Percentiles rank a stretch among this genome's conserved stretches.
These are phyloP conservation scores for Cyclotella choctawhatcheeana DNA, from an alignment of 108 stramenopile species.

Conservation along the genomic window DNA sequence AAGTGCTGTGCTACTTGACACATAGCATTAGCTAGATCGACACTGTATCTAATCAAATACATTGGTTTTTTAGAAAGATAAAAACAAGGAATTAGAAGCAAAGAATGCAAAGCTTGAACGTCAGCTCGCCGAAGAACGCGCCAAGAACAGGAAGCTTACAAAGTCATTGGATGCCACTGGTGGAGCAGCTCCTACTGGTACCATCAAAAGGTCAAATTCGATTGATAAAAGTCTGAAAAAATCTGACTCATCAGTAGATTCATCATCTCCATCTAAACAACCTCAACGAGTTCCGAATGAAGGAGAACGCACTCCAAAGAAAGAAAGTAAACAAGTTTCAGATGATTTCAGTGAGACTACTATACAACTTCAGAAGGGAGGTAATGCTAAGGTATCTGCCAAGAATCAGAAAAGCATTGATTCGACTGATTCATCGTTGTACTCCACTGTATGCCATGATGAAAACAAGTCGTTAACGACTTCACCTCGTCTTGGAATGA, in stretches of 20 bases:
- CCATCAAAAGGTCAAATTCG: not conserved
- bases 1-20: conserved; percentile 25
- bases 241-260: not conserved
- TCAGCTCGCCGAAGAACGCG: conserved; percentile 67
- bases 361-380: not conserved
- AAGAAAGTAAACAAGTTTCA: not conserved
- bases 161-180: conserved; percentile 3
- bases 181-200: not conserved
- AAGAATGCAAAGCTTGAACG: conserved; percentile 68
- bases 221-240: not conserved
- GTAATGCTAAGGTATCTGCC: no score
- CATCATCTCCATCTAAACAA: not conserved
- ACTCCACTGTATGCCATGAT: not conserved
- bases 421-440: not conserved
- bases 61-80: conserved; percentile 58
- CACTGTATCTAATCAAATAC: not conserved
- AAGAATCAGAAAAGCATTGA: no score
- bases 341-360: not conserved
- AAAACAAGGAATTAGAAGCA: conserved; percentile 83
- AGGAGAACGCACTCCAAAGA: not conserved
- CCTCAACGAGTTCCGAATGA: no score
- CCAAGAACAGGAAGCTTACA: conserved; percentile 39
- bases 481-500: not conserved
- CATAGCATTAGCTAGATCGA: no score
- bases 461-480: not conserved